A percentile compares a stretch with the other conserved stretches of the same genome.
Conservation (phyloP, 2,329 filamentous ascomycete genomes). For the Pseudogymnoascus sp. region DNA sequence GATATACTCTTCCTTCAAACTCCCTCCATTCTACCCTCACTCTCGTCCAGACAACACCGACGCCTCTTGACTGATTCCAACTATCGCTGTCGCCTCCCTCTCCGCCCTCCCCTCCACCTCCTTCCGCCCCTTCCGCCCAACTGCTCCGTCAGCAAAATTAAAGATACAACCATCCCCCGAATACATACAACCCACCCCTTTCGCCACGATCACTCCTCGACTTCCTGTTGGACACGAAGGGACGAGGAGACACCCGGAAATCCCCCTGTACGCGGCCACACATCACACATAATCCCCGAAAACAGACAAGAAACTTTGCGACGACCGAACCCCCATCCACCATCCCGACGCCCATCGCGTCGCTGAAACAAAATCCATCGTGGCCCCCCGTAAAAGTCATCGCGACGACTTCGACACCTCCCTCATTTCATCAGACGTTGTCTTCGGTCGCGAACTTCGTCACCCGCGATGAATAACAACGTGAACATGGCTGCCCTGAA, state of each 20-base stretch:
- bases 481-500: constrained; percentile 57
- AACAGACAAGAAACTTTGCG: background rate
- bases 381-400: constrained; percentile 6
- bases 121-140: background rate
- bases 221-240: background rate
- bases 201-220: background rate
- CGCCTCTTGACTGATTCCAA: background rate
- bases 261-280: background rate
- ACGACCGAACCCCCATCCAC: background rate
- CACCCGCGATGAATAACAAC: constrained; percentile 27
- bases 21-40: background rate
- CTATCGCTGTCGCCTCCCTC: background rate
- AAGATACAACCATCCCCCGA: background rate
- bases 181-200: background rate
- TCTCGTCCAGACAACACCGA: background rate
- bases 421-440: background rate
- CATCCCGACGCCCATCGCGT: background rate
- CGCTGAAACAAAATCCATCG: background rate
- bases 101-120: background rate
- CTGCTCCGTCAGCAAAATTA: background rate
- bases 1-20: background rate
- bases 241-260: background rate
- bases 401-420: constrained; percentile 1
- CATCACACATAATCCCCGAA: background rate
- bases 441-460: constrained; percentile 8